Evolutionary conservation across 257 asterid genomes (phyloP).

Genomic region (Petunia axillaris): DNA sequence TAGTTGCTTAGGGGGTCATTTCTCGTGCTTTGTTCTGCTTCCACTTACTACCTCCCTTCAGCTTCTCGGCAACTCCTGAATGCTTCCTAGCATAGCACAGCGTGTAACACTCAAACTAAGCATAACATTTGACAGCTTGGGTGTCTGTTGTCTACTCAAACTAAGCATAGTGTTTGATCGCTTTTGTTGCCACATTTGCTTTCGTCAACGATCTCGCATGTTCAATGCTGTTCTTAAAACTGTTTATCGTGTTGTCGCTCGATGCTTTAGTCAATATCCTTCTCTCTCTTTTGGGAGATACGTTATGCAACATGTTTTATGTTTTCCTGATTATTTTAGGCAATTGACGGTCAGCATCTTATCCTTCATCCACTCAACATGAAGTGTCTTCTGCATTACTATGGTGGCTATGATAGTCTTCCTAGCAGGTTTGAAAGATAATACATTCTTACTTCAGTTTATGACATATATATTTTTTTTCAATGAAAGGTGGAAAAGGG

Average conservation of each 20-base stretch:
- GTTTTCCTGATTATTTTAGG: slow-evolving; percentile 47
- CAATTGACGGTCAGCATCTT: slow-evolving; percentile 87
- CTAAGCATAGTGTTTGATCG: neutral
- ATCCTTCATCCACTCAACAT: slow-evolving; percentile 83
- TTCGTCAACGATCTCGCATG: neutral
- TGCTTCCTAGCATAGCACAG: neutral
- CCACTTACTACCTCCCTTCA: neutral
- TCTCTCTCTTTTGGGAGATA: neutral
- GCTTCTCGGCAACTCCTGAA: slow-evolving; percentile 6
- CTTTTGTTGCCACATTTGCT: neutral
- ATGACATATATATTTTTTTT: neutral
- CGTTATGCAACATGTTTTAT: slow-evolving; percentile 19
- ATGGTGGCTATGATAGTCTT: slow-evolving; percentile 72
- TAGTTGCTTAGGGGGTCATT: slow-evolving; percentile 7
- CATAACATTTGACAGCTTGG: slow-evolving; percentile 3
- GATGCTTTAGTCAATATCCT: neutral
- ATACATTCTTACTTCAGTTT: slow-evolving; percentile 5
- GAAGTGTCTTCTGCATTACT: slow-evolving; percentile 92
- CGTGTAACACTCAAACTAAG: neutral
- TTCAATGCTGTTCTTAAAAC: neutral
- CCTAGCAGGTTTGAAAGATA: slow-evolving; percentile 67
- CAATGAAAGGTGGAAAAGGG: neutral
- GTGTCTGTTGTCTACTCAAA: slow-evolving; percentile 1
- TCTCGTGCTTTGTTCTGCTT: neutral
- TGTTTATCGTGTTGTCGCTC: slow-evolving; percentile 7